Evolutionary conservation across 352 stramenopile genomes (phyloP), one percentile per base, ranked within the genome.

Genomic region (Globisporangium echinulatum): DNA sequence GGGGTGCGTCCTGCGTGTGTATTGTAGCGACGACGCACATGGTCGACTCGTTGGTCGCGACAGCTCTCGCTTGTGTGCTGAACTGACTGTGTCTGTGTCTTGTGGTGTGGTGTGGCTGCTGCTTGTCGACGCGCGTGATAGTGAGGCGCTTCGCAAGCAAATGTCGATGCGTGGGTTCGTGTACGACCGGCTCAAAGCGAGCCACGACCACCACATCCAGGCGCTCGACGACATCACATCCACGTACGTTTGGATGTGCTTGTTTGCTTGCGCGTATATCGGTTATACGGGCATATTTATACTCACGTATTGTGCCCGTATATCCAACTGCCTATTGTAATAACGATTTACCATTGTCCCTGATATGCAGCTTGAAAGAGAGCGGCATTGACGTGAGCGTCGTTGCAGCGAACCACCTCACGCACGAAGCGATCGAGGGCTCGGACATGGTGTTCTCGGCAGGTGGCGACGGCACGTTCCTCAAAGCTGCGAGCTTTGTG

Each of bases 151-250:
- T 49, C 79, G 85, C 33, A 95, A 95, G 74, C 83, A 95, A 72
- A 93, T 95, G 85, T 95, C 85, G 2, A 92, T 95, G 85, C 82
- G 85, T 57, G 85, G 85, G 39, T 95, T 95, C 59, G 72, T 95
- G 38, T 90, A 93, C 67, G 85, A 95, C 48, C 82, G 85, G 4
- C 69, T 95, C 39, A 91, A 92, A 52, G 82, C 83, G 2, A 95
- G 83, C 48, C 85, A 95, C 59, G 85, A 95, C 51, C 85, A 95
- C 66, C 85, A 95, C 58, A 71, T 93, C 5, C 78, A 90, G 61
- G 85, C 85, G 0, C 61, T 95, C 4, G 84, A 93, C n/a, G 85
- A 95, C 65, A 90, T 95, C 52, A 92, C 83, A 17, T 74, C 63
- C 10, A 88, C 72, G 75, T 86, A 70, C 14, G 54, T 19, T 61